Evolutionary conservation across 2,329 filamentous ascomycete species (phyloP).

Genomic region (Alternaria solani): DNA sequence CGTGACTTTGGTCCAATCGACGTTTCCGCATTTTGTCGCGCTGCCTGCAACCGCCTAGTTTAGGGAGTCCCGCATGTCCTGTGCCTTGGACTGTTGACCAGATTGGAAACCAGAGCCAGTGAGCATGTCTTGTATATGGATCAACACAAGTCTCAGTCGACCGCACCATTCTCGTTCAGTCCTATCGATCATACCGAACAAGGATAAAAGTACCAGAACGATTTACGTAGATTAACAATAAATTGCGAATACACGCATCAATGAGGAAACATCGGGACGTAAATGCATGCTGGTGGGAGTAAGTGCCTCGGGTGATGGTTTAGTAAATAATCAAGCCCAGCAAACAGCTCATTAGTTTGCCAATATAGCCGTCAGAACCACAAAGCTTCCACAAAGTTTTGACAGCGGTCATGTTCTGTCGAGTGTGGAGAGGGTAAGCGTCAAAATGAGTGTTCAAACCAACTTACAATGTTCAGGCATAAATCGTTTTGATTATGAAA

Average conservation of each 20-base stretch:
- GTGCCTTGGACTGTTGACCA: conserved; percentile 26
- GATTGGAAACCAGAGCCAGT: conserved; percentile 1
- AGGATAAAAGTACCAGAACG: not conserved
- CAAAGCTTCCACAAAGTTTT: not conserved
- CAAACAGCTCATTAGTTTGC: not conserved
- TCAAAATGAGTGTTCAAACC: too few relatives aligned
- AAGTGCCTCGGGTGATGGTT: not conserved
- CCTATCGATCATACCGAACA: not conserved
- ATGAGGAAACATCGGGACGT: not conserved
- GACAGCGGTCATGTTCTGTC: not conserved
- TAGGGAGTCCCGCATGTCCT: conserved; percentile 30
- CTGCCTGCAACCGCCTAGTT: conserved; percentile 30
- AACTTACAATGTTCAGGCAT: not conserved
- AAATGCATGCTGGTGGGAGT: not conserved
- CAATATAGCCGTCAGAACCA: not conserved
- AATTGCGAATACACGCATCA: not conserved
- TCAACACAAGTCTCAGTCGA: not conserved
- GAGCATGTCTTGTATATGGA: conserved; percentile 4
- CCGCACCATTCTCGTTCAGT: not conserved
- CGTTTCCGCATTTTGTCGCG: conserved; percentile 30
- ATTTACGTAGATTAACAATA: not conserved
- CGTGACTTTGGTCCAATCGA: conserved; percentile 28
- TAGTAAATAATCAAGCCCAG: not conserved
- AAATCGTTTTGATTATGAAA: not conserved
- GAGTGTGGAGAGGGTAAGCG: too few relatives aligned